These are phyloP conservation scores for Penicillium ochrochloron DNA, from an alignment of 495 filamentous ascomycete genomes.

Conservation along the genomic window DNA sequence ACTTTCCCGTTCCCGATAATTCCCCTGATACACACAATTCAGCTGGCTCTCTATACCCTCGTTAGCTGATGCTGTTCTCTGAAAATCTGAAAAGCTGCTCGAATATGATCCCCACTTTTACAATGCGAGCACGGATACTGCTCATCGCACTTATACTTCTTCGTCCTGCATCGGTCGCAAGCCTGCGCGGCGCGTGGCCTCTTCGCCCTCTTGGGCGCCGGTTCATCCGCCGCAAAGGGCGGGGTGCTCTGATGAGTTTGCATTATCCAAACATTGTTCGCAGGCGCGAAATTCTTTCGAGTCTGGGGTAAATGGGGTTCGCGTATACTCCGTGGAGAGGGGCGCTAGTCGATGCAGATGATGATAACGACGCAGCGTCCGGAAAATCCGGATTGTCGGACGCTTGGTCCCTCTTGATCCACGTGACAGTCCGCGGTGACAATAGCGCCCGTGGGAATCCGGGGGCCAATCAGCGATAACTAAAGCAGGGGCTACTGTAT, in stretches of 20 bases:
- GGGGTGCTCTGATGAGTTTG: constrained; percentile 16
- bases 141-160: constrained; percentile 53
- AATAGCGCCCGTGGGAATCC: background rate
- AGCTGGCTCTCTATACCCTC: constrained; percentile 33
- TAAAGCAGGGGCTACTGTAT: background rate
- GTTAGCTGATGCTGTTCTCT: background rate
- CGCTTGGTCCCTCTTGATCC: background rate
- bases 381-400: constrained; percentile 24
- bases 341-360: constrained; percentile 21
- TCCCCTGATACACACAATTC: constrained; percentile 44
- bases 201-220: constrained; percentile 38
- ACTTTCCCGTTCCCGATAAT: constrained; percentile 43
- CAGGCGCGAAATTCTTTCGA: background rate
- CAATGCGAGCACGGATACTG: constrained; percentile 47
- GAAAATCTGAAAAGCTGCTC: background rate
- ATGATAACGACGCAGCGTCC: constrained; percentile 16
- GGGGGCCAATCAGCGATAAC: constrained; percentile 1
- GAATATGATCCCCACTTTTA: constrained; percentile 34
- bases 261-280: constrained; percentile 28
- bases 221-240: constrained; percentile 25
- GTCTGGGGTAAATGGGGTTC: constrained; percentile 15
- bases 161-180: constrained; percentile 47
- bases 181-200: constrained; percentile 47
- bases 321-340: constrained; percentile 4
- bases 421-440: constrained; percentile 20